Evolutionary conservation across 306 rosid genomes (phyloP), one percentile per base, ranked within the genome.

Genomic region (Adenanthera pavonina): DNA sequence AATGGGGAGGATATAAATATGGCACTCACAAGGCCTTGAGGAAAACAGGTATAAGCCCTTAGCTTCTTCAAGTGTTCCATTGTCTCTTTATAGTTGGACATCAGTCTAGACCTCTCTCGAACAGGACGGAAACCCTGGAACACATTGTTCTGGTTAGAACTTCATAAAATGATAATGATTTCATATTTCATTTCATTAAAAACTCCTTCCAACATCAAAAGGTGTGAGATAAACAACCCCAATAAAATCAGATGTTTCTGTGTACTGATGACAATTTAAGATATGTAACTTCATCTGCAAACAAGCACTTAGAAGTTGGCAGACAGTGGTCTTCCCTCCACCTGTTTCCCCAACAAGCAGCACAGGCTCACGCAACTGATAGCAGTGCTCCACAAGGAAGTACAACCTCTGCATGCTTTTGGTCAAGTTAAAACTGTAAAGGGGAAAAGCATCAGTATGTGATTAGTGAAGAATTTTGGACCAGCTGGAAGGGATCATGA

Each of bases 291-390:
- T 92, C 49, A 78, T 84, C 81, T 80, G 87, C 91, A 91, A 84
- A 84, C 72, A 67, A 72, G 85, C 82, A 89, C 94, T 93, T 88
- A 95, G 83, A 60, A 90, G 84, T 84, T 95, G 98, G 81, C 99
- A 95, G 64, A 95, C 95, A 33, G 98, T 95, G 67, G 99, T 95
- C 90, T 95, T 95, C 82, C 99, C 99, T 83, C 97, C 97, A 83
- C 99, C 99, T 3, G 99, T 95, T 86, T 95, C 98, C 83, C 99
- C 99, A 81, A 95, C 91, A 80, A 95, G 97, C 71, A 95, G 94
- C 59, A 92, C 97, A 77, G 99, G 99, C 79, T 95, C 99, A 13
- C 87, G 87, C 79, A 89, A 83, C 25, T 82, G 64, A 70, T 82
- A 88, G 88, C 99, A 95, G 69, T 97, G 94, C 38, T 90, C 86